These are phyloP conservation scores for Cercospora brassicicola DNA, from an alignment of 2,329 filamentous ascomycete species.

Conservation along the genomic window DNA sequence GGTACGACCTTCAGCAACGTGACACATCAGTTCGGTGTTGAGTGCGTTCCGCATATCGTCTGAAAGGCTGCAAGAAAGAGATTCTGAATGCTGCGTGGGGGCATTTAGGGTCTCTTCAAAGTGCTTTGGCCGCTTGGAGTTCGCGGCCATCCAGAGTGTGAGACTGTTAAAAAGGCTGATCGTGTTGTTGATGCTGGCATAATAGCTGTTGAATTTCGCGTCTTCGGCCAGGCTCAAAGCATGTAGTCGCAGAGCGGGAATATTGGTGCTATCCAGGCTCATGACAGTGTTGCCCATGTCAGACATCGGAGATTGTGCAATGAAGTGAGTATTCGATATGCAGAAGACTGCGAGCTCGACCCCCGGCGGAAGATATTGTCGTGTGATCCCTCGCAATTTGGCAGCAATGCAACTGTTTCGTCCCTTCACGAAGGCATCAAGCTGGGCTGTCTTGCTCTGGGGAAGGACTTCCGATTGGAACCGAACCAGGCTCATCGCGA, in stretches of 20 bases:
- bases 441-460: background rate
- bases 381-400: background rate
- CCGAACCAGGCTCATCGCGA: no score
- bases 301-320: background rate
- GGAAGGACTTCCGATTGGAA: background rate
- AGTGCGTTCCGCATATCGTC: background rate
- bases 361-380: background rate
- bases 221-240: background rate
- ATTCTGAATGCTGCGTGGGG: background rate
- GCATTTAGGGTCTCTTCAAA: background rate
- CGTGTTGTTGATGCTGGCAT: background rate
- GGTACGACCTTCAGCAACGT: background rate
- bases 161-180: background rate
- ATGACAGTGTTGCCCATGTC: background rate
- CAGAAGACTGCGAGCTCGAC: background rate
- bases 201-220: background rate
- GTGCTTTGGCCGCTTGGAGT: background rate
- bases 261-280: background rate
- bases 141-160: background rate
- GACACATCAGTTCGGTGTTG: background rate
- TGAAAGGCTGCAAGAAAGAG: background rate
- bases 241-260: background rate
- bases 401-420: background rate
- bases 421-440: background rate
- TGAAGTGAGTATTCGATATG: background rate